Percentiles rank a stretch among this genome's conserved stretches.
Evolutionary conservation across 2,329 filamentous ascomycete species (phyloP).

Genomic region (Fusarium concolor): DNA sequence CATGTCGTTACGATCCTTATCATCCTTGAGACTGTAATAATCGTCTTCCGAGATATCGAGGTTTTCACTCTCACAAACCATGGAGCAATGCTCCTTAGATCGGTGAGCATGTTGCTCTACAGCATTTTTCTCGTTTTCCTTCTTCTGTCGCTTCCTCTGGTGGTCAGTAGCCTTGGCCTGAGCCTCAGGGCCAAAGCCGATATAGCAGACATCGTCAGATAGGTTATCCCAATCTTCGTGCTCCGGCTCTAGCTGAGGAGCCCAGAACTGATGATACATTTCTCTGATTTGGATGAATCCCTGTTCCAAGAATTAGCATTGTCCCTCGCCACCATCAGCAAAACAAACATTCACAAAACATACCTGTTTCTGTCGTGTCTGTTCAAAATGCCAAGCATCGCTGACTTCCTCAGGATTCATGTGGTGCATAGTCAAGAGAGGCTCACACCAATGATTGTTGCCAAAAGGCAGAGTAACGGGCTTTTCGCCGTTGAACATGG

Average conservation of each 20-base stretch:
- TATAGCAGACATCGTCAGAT: conserved; percentile 61
- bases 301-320: conserved; percentile 46
- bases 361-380: conserved; percentile 58
- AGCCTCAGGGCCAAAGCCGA: conserved; percentile 53
- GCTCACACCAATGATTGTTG: conserved; percentile 65
- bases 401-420: conserved; percentile 65
- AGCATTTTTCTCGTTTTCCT: conserved; percentile 54
- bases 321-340: no score
- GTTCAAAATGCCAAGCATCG: conserved; percentile 65
- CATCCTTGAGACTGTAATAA: conserved; percentile 45
- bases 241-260: conserved; percentile 55
- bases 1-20: conserved; percentile 46
- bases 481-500: conserved; percentile 68
- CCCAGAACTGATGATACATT: conserved; percentile 62
- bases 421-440: conserved; percentile 68
- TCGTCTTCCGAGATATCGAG: conserved; percentile 53
- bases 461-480: conserved; percentile 63
- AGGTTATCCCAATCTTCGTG: conserved; percentile 66
- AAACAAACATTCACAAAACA: conserved; percentile 37
- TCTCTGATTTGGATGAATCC: conserved; percentile 60
- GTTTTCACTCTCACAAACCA: conserved; percentile 59
- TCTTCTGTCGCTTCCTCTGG: conserved; percentile 52
- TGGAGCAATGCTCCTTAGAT: conserved; percentile 60
- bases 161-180: conserved; percentile 50
- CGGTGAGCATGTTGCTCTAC: conserved; percentile 60